Percentiles rank a stretch among this genome's conserved stretches.
Conservation (phyloP, 2,329 filamentous ascomycete genomes). For the Paecilomyces niveus region DNA sequence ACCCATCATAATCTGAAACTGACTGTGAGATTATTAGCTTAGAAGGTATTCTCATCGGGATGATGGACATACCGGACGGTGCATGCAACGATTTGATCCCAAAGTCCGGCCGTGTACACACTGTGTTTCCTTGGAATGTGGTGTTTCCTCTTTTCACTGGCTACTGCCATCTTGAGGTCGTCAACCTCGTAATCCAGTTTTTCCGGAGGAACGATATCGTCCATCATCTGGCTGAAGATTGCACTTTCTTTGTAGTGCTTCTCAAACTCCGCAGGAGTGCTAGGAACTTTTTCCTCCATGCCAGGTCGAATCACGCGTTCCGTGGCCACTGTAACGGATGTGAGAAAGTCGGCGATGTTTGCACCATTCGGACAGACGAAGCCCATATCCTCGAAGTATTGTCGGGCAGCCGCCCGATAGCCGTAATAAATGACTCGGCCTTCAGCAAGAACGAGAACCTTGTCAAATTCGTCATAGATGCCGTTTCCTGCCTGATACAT, state of each 20-base stretch:
- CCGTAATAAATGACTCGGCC: slow-evolving; percentile 61
- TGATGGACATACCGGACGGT: slow-evolving; percentile 27
- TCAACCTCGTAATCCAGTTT: slow-evolving; percentile 23
- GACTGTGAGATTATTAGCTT: slow-evolving; percentile 28
- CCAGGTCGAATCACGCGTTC: slow-evolving; percentile 35
- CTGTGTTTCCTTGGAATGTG: slow-evolving; percentile 23
- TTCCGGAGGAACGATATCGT: slow-evolving; percentile 32
- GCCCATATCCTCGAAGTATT: slow-evolving; percentile 58
- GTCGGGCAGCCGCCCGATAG: slow-evolving; percentile 46
- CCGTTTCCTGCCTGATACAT: slow-evolving; percentile 63
- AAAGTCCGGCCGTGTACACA: slow-evolving; percentile 23
- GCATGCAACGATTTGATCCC: slow-evolving; percentile 39
- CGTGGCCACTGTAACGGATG: slow-evolving; percentile 53
- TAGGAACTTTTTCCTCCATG: slow-evolving; percentile 23
- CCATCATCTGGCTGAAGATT: slow-evolving; percentile 45
- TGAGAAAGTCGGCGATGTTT: slow-evolving; percentile 60
- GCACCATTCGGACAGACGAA: slow-evolving; percentile 56
- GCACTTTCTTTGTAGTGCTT: slow-evolving; percentile 43
- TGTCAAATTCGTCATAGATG: slow-evolving; percentile 63
- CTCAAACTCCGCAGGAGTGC: slow-evolving; percentile 37
- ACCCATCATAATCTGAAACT: slow-evolving; percentile 46
- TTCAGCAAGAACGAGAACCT: slow-evolving; percentile 59
- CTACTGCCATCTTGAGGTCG: slow-evolving; percentile 20
- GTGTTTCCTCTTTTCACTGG: slow-evolving; percentile 22
- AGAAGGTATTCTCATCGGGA: background rate